These are phyloP conservation scores for Aspergillus olivimuriae DNA, from an alignment of 495 filamentous ascomycete genomes.

Conservation along the genomic window DNA sequence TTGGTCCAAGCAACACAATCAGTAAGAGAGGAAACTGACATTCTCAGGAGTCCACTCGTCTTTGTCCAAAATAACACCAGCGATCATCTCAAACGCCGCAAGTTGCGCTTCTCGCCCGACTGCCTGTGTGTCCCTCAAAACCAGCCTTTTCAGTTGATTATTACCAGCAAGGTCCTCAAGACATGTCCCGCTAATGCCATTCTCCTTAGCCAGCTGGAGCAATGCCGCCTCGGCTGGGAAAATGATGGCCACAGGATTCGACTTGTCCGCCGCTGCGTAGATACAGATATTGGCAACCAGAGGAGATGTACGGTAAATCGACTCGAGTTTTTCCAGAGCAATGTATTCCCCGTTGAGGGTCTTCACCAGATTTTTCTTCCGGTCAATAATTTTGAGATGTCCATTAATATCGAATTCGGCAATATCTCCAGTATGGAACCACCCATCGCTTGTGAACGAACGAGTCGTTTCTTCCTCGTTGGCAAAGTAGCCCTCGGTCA, in stretches of 20 bases:
- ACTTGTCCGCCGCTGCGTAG: slow-evolving; percentile 72
- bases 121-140: slow-evolving; percentile 76
- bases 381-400: slow-evolving; percentile 2
- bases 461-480: background rate
- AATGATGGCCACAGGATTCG: slow-evolving; percentile 89
- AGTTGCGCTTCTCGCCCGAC: slow-evolving; percentile 72
- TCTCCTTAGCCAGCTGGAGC: slow-evolving; percentile 74
- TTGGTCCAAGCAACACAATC: too few relatives aligned
- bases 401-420: slow-evolving; percentile 29
- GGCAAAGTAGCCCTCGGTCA: background rate
- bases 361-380: slow-evolving; percentile 73
- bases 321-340: slow-evolving; percentile 97
- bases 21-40: slow-evolving; percentile 66
- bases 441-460: background rate
- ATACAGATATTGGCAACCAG: slow-evolving; percentile 95
- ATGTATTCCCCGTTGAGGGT: slow-evolving; percentile 96
- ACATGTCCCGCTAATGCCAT: slow-evolving; percentile 61
- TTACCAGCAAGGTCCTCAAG: slow-evolving; percentile 78
- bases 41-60: slow-evolving; percentile 98
- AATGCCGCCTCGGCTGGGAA: slow-evolving; percentile 79
- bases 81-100: slow-evolving; percentile 81
- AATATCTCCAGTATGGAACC: slow-evolving; percentile 2
- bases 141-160: slow-evolving; percentile 68
- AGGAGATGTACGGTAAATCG: slow-evolving; percentile 77
- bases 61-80: slow-evolving; percentile 84